phyloP scores from a whole-genome alignment of 2,329 filamentous ascomycete genomes.

The Ceratocystis papillata region DNA sequence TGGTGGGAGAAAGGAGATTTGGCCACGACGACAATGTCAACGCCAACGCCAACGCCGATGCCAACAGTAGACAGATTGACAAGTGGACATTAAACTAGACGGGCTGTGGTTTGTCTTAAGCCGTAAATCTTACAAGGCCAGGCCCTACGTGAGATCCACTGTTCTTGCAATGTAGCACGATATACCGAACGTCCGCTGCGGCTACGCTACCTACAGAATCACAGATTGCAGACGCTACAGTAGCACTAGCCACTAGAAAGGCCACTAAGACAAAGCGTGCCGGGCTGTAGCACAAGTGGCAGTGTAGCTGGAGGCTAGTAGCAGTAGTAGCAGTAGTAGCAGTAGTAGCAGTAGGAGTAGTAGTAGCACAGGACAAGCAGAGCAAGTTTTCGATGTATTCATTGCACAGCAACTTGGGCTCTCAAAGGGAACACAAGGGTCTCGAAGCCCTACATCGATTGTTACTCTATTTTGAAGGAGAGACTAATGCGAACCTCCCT shows the following conservation, averaged over 20 bases:
- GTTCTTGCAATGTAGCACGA: neutral
- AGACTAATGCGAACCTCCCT: no score
- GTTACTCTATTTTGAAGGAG: neutral
- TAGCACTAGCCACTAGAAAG: neutral
- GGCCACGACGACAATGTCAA: neutral
- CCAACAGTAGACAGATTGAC: neutral
- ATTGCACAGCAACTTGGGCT: neutral
- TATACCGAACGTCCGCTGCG: neutral
- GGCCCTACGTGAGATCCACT: neutral
- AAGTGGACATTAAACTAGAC: neutral
- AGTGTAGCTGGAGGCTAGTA: neutral
- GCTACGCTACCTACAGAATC: constrained; percentile 2
- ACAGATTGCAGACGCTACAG: constrained; percentile 1
- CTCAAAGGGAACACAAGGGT: neutral
- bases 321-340: no score
- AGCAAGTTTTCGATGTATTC: neutral
- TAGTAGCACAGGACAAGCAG: neutral
- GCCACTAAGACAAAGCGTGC: neutral
- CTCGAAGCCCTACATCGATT: neutral
- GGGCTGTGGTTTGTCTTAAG: neutral
- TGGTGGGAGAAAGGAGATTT: no score
- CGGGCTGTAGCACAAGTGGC: neutral
- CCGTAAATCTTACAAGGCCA: neutral
- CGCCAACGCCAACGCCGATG: neutral
- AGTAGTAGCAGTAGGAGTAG: neutral